Evolutionary conservation across 805 yeast species (phyloP), one percentile per base, ranked within the genome.

Genomic region (Saccharomycopsis babjevae): DNA sequence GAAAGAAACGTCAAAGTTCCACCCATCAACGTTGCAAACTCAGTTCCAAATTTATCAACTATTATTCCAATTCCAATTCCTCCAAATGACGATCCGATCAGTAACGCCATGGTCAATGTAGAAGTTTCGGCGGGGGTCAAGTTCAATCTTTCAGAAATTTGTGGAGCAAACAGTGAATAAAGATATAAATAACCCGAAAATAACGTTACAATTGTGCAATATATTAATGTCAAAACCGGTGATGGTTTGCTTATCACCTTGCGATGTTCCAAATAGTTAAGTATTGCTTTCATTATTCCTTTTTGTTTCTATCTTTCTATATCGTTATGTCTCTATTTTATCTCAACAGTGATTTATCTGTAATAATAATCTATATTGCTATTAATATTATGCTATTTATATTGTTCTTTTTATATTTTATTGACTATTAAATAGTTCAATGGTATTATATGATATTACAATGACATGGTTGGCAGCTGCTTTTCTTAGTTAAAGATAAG

Each of bases 181-280:
- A 86, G 73, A 67, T 88, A 88, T 0, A 89, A 88, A 1, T 91
- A 86, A 1, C 94, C 93, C 2, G 89, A 79, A 0, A 86, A 90
- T 56, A 86, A 67, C 0, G 88, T 79, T 8, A 84, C 84, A 18
- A 85, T 67, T 15, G 73, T 42, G 8, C 62, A 55, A 36, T 60
- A 64, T 5, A 60, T 40, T 5, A 64, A 54, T 1, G 63, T 63
- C 30, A 55, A 22, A 15, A 54, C 30, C 16, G 32, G 34, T 5
- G 58, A 16, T 4, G 61, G 64, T 16, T 32, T 22, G 22, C 55
- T 58, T 32, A 58, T 22, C 10, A 58, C 42, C 20, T 46, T 55
- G 18, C 25, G 25, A 2, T 58, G 22, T 32, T 58, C 60, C 10
- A 50, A 38, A 36, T 58, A 50, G 11, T 25, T 34, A 15, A 58